Evolutionary conservation across 2,329 filamentous ascomycete genomes (phyloP), one percentile per base, ranked within the genome.

Genomic region (Xylariaceae sp.): DNA sequence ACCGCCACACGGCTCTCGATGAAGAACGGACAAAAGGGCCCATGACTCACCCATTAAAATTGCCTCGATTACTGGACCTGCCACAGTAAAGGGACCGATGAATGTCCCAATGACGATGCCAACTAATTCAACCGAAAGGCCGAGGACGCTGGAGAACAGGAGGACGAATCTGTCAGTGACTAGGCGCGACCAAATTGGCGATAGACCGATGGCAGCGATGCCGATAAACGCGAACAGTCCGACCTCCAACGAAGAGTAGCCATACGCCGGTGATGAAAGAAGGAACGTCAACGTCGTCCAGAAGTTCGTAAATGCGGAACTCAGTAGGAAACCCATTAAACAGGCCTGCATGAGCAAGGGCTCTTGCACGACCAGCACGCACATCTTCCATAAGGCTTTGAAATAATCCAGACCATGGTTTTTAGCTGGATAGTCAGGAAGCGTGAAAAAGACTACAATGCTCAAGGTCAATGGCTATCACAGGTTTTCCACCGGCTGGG

Each of bases 231-330:
- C 87, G 67, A 94, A 94, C 4, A 94, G 75, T 0, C 89, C 88
- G 47, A 94, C 91, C 3, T 79, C 76, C 0, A 89, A 68, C 0
- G 86, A 82, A 0, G 77, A 72, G 66, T 87, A 92, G 50, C 78
- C 69, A 65, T 89, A 95, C 0, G 88, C 88, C 2, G 79, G 71
- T 0, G 80, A 84, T 0, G 87, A 81, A 16, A 95, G 80, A 5
- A 94, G 76, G 66, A 95, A 95, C 0, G 88, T 92, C 36, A 94
- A 70, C 0, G 88, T 92, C 0, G 85, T 88, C 85, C 85, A 88
- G 73, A 84, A 70, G 2, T 63, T 68, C 2, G 85, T 88, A 67
- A 88, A 88, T 1, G 80, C 81, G 0, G 78, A 76, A 6, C 78
- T 77, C 5, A 70, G 42, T 9, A 68, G 41, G 42, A 68, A 70